Evolutionary conservation across 805 yeast species (phyloP).

Genomic region (Saccharomycopsis sp.): DNA sequence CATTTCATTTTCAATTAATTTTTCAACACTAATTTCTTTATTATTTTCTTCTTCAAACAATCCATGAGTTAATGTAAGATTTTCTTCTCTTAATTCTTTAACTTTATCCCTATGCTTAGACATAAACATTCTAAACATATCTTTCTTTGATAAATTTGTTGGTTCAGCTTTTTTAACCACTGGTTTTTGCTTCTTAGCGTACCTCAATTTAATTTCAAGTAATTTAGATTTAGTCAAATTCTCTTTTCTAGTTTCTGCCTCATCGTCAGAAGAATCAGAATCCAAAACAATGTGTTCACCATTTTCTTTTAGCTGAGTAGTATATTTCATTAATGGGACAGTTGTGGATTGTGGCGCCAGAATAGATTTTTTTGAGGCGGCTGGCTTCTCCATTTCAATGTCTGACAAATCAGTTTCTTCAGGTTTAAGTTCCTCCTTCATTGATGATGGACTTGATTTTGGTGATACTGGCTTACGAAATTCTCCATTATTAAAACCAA

Average conservation of each 20-base stretch:
- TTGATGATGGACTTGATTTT: neutral
- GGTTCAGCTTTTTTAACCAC: neutral
- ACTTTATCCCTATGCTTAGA: slow-evolving; percentile 11
- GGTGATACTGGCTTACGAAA: slow-evolving; percentile 8
- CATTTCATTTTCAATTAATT: slow-evolving; percentile 16
- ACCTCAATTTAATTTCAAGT: slow-evolving; percentile 15
- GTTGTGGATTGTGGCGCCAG: neutral
- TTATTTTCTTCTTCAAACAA: slow-evolving; percentile 2
- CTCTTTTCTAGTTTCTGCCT: neutral
- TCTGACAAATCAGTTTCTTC: slow-evolving; percentile 17
- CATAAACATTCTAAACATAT: slow-evolving; percentile 10
- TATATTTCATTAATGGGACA: slow-evolving; percentile 9
- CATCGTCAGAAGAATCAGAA: slow-evolving; percentile 11
- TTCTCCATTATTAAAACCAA: slow-evolving; percentile 15
- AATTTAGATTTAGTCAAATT: slow-evolving; percentile 11
- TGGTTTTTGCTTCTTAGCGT: slow-evolving; percentile 14
- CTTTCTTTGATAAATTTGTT: slow-evolving; percentile 12
- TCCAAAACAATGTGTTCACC: slow-evolving; percentile 15
- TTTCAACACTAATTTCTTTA: slow-evolving; percentile 10
- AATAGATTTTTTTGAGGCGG: neutral
- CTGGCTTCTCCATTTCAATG: slow-evolving; percentile 4
- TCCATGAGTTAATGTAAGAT: neutral
- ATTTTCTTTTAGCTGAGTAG: slow-evolving; percentile 10
- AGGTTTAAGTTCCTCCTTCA: slow-evolving; percentile 1
- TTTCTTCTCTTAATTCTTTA: neutral